Base-by-base conservation (phyloP, 2,329 filamentous ascomycete species). In the Verticillium alfalfae region DNA sequence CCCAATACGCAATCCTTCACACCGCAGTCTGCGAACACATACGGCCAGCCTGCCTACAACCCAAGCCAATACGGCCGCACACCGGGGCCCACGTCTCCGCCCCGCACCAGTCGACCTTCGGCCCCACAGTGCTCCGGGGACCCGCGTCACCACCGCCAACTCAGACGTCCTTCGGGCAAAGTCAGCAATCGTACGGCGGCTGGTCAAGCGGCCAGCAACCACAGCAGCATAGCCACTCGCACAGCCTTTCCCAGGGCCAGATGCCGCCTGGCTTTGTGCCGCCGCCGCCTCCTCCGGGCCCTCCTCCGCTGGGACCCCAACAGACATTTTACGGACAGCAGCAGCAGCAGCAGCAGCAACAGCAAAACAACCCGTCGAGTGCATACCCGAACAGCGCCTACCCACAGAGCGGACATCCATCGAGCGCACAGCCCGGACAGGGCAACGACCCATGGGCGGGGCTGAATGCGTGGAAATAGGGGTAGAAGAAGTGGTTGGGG, bases 261-360 rank as follows among this genome's bases (percentile, higher is more conserved):
- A 78, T 84, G 36, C 83, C 84, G 15, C 77, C 78, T 0, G 84
- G 85, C 3, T 87, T 87, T 64, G 82, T 88, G 41, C 86, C 84
- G 5, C 86, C 86, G 3, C 85, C 86, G 7, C 86, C 86, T 1
- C 85, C 86, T 1, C 86, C 86, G 0, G 85, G 84, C 0, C 85
- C 85, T 4, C 85, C 85, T 8, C 85, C 85, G 1, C 69, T 88
- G 66, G 84, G 84, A 4, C 84, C 84, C 37, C 85, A 88, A 70
- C 85, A 88, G 71, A 88, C 84, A 10, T 81, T 85, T 65, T 84
- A 86, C 65, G 75, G 76, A 7, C 70, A 69, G 62, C 73, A 71
- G 60, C 66, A 73, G 57, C 64, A 63, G 57, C 64, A 63, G 52
- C 60, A 70, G 34, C 72, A 75, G 57, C 70, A 72, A 12, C 73